A percentile compares a stretch with the other conserved stretches of the same genome.
These are phyloP conservation scores for Anastatica hierochuntica DNA, from an alignment of 345 rosid species.

Conservation along the genomic window DNA sequence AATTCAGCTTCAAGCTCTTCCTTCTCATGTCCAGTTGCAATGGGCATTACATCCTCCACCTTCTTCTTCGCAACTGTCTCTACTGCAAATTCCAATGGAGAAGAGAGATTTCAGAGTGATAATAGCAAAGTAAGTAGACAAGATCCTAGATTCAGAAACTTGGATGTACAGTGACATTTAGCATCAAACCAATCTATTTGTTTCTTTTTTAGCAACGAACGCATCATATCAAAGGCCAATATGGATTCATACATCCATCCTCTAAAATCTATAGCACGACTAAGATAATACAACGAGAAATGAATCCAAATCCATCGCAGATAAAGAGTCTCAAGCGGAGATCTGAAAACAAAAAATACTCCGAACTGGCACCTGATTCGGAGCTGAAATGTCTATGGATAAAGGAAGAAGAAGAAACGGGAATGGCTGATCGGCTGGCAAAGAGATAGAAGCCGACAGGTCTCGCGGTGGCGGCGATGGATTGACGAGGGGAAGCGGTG, in stretches of 20 bases:
- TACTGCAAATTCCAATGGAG: conserved; percentile 21
- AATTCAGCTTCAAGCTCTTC: conserved; percentile 74
- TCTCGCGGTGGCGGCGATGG: conserved; percentile 24
- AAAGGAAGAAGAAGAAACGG: conserved; percentile 27
- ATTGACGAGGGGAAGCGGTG: conserved; percentile 31
- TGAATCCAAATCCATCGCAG: not conserved
- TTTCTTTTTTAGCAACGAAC: not conserved
- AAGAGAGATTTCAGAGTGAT: not conserved
- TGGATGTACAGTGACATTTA: not conserved
- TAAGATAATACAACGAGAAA: not conserved
- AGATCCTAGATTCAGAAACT: not conserved
- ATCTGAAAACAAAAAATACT: not conserved
- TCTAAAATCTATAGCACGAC: conserved; percentile 7
- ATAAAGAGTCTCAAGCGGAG: not conserved
- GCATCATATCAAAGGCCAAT: not conserved
- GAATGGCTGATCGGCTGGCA: conserved; percentile 25
- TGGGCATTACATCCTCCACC: conserved; percentile 64
- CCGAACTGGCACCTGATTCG: conserved; percentile 24
- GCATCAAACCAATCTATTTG: not conserved
- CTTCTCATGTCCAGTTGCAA: conserved; percentile 80
- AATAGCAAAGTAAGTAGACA: not conserved
- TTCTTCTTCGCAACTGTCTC: conserved; percentile 15
- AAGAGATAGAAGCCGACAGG: conserved; percentile 17
- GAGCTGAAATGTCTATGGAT: conserved; percentile 24
- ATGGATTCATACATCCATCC: not conserved